phyloP scores from a whole-genome alignment of 352 stramenopile genomes.

The Phytophthora brassicae region DNA sequence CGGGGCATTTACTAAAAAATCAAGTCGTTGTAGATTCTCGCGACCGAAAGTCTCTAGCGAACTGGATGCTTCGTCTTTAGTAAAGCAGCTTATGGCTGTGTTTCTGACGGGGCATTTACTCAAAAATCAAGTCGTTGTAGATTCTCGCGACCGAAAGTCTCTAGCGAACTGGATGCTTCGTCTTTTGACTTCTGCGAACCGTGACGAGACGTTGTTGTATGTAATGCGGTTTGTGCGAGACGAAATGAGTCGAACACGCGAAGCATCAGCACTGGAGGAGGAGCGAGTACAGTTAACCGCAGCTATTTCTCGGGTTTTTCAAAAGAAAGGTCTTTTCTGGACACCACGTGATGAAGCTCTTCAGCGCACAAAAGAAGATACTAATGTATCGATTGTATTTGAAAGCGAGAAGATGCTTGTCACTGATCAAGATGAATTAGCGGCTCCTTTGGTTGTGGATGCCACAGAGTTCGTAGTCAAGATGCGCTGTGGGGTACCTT shows the following conservation, averaged over 20 bases:
- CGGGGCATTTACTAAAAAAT: conserved; percentile 62
- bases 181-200: conserved; percentile 59
- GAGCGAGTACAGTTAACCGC: conserved; percentile 30
- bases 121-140: conserved; percentile 49
- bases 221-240: conserved; percentile 61
- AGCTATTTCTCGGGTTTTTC: conserved; percentile 49
- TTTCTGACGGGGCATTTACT: conserved; percentile 73
- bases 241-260: conserved; percentile 34
- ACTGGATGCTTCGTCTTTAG: conserved; percentile 69
- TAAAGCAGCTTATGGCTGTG: conserved; percentile 81
- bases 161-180: conserved; percentile 69
- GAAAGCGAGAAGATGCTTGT: neutral
- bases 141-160: conserved; percentile 60
- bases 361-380: conserved; percentile 17
- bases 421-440: conserved; percentile 3
- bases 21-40: conserved; percentile 50
- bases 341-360: conserved; percentile 19
- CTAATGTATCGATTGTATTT: conserved; percentile 29
- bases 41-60: conserved; percentile 62
- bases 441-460: conserved; percentile 34
- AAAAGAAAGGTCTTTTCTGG: conserved; percentile 43
- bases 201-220: conserved; percentile 64
- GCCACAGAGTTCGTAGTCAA: conserved; percentile 44
- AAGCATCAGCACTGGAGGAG: conserved; percentile 27
- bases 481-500: conserved; percentile 36